Evolutionary conservation across 2,329 filamentous ascomycete genomes (phyloP).

Genomic region (Botrytis porri): DNA sequence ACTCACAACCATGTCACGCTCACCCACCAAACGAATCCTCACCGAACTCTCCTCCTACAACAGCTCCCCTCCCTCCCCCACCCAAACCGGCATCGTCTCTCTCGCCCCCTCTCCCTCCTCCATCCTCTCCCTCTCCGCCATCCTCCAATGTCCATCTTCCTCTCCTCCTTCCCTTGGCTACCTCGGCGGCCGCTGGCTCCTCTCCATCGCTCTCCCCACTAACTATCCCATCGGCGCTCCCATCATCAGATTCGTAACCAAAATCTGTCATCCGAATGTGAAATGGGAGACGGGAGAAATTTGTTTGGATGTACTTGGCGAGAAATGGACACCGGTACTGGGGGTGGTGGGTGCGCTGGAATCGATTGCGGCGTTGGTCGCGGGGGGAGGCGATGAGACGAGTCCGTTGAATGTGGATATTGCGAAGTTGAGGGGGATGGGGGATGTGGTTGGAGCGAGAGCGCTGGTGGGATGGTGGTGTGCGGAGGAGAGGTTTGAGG

Average conservation of each 20-base stretch:
- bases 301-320: conserved; percentile 81
- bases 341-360: conserved; percentile 73
- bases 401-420: conserved; percentile 77
- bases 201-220: conserved; percentile 71
- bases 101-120: conserved; percentile 54
- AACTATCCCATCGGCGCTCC: conserved; percentile 80
- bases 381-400: conserved; percentile 62
- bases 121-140: conserved; percentile 51
- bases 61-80: conserved; percentile 45
- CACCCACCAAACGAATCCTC: conserved; percentile 55
- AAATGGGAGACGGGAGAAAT: conserved; percentile 78
- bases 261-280: conserved; percentile 82
- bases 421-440: conserved; percentile 62
- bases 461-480: conserved; percentile 72
- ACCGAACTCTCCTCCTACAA: conserved; percentile 51
- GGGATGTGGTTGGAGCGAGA: conserved; percentile 66
- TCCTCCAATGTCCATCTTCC: conserved; percentile 49
- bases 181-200: conserved; percentile 71
- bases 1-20: conserved; percentile 21
- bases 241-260: conserved; percentile 75
- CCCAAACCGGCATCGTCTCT: conserved; percentile 56
- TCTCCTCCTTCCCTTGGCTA: conserved; percentile 54
- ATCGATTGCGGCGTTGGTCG: conserved; percentile 67
- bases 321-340: conserved; percentile 82
- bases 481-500: conserved; percentile 39